Evolutionary conservation across 2,329 filamentous ascomycete genomes (phyloP).

Genomic region (Diplodia sapinea): DNA sequence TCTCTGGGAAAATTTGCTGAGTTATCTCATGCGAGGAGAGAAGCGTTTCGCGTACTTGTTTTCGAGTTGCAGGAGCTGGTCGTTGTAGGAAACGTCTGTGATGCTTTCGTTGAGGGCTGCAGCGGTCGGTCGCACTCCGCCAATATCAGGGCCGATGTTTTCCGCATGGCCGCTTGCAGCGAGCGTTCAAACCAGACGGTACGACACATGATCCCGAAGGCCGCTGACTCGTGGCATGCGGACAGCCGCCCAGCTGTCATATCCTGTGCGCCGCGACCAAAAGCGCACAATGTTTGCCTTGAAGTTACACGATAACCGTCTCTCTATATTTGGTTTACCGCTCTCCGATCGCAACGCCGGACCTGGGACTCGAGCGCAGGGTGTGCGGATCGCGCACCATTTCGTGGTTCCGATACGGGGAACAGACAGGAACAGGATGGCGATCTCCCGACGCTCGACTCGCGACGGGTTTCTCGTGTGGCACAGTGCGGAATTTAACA

Average conservation of each 20-base stretch:
- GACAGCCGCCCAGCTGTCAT: background rate
- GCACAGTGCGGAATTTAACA: constrained; percentile 7
- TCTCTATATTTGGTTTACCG: background rate
- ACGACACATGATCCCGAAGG: constrained; percentile 1
- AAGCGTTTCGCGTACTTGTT: background rate
- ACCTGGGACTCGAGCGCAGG: background rate
- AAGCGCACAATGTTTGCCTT: background rate
- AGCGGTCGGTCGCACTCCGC: background rate
- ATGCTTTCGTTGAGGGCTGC: background rate
- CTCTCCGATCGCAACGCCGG: background rate
- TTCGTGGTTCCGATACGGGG: no score
- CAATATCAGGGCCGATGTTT: background rate
- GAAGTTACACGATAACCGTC: background rate
- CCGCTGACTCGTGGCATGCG: constrained; percentile 12
- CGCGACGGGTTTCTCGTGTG: background rate
- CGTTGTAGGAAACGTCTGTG: background rate
- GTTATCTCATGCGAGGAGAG: background rate
- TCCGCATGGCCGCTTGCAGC: background rate
- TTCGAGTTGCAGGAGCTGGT: background rate
- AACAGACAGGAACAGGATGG: background rate
- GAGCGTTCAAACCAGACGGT: background rate
- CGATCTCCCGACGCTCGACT: constrained; percentile 11
- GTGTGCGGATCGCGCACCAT: no score
- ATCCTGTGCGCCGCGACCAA: background rate
- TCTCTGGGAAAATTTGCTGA: background rate